Evolutionary conservation across 169 alveolate species (phyloP).

Genomic region (Cryptosporidium andersoni): DNA sequence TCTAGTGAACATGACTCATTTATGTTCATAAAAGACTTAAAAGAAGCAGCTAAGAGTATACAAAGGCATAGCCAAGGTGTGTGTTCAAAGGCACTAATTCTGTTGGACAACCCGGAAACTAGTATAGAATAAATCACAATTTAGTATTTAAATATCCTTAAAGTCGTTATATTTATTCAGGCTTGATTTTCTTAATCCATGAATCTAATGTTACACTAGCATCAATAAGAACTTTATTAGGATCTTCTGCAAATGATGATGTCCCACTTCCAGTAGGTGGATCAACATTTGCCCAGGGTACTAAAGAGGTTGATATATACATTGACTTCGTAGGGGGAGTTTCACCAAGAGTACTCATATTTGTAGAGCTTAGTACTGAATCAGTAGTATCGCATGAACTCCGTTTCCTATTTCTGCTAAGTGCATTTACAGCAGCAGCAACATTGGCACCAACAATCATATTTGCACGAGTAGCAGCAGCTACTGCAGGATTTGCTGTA

Average conservation of each 20-base stretch:
- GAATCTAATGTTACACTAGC: too few relatives aligned
- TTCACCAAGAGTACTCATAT: background rate
- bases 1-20: conserved; percentile 37
- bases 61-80: conserved; percentile 43
- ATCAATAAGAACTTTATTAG: too few relatives aligned
- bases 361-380: conserved; percentile 3
- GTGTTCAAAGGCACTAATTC: conserved; percentile 31
- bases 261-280: too few relatives aligned
- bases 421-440: conserved; percentile 5
- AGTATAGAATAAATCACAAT: too few relatives aligned
- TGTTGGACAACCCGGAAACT: background rate
- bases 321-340: background rate
- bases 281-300: too few relatives aligned
- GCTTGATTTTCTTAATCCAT: too few relatives aligned
- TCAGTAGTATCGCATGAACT: background rate
- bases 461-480: conserved; percentile 31
- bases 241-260: too few relatives aligned
- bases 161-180: too few relatives aligned
- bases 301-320: too few relatives aligned
- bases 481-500: conserved; percentile 39
- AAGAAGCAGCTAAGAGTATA: conserved; percentile 5
- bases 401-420: background rate
- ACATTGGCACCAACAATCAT: conserved; percentile 10
- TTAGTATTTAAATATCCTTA: too few relatives aligned
- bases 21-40: conserved; percentile 19